These are phyloP conservation scores for Podospora pseudopauciseta DNA, from an alignment of 495 filamentous ascomycete genomes.

Conservation along the genomic window DNA sequence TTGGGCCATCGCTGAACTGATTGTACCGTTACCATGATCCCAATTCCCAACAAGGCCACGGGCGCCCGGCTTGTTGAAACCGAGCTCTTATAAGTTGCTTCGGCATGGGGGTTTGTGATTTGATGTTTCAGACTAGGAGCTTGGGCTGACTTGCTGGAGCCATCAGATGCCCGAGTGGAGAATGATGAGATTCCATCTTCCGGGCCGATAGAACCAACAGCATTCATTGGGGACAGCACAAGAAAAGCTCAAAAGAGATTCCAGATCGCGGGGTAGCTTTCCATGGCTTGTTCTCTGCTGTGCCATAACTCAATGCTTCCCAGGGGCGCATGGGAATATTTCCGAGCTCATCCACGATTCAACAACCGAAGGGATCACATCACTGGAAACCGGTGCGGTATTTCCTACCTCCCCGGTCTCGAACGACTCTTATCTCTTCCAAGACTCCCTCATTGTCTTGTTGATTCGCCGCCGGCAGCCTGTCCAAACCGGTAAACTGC, in stretches of 20 bases:
- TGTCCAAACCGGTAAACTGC: neutral
- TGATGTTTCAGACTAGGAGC: neutral
- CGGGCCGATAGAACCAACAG: neutral
- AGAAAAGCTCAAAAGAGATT: neutral
- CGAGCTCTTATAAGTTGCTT: neutral
- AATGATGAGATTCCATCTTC: too few species aligned
- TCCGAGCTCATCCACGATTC: neutral
- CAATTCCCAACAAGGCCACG: neutral
- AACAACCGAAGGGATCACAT: neutral
- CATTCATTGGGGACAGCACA: neutral
- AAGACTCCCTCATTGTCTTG: neutral
- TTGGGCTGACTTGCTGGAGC: neutral
- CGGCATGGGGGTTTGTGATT: neutral
- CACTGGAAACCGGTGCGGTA: neutral
- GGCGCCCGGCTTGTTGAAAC: neutral
- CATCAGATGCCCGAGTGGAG: neutral
- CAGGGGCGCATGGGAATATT: neutral
- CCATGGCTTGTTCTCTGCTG: neutral
- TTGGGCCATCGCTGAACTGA: neutral
- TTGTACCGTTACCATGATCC: neutral
- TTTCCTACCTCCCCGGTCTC: neutral
- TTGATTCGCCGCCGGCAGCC: neutral
- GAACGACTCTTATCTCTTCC: neutral
- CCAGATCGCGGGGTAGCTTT: neutral
- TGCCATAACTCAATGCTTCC: neutral